These are phyloP conservation scores for Aspergillus amoenus DNA, from an alignment of 2,329 filamentous ascomycete species.

Conservation along the genomic window DNA sequence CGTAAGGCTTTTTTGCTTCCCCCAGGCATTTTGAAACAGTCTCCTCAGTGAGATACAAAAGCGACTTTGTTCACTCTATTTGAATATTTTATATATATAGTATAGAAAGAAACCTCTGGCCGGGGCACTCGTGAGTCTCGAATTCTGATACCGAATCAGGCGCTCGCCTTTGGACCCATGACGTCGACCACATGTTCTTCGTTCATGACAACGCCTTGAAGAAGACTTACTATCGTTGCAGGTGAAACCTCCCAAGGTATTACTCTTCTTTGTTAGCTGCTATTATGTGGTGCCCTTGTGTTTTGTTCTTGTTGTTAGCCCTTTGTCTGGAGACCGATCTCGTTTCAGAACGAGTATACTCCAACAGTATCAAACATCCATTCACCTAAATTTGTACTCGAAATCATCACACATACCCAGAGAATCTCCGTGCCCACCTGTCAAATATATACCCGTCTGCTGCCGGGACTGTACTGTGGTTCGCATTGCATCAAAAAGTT, in stretches of 20 bases:
- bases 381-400: constrained; percentile 12
- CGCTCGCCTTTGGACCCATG: constrained; percentile 24
- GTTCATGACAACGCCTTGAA: constrained; percentile 18
- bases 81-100: background rate
- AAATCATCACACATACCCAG: constrained; percentile 2
- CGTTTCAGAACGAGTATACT: background rate
- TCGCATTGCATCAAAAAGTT: background rate
- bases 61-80: background rate
- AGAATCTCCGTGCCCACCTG: background rate
- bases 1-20: background rate
- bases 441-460: background rate
- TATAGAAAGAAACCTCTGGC: background rate
- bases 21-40: background rate
- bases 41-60: background rate
- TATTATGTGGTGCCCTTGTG: constrained; percentile 12
- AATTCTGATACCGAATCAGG: constrained; percentile 23
- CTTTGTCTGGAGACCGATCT: constrained; percentile 10
- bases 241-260: constrained; percentile 8
- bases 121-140: background rate
- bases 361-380: background rate
- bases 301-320: constrained; percentile 14
- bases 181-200: constrained; percentile 24
- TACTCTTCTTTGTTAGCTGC: constrained; percentile 9
- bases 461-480: background rate
- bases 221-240: background rate